Evolutionary conservation across 2,329 filamentous ascomycete genomes (phyloP).

Genomic region (Phaeosphaeriaceae sp.): DNA sequence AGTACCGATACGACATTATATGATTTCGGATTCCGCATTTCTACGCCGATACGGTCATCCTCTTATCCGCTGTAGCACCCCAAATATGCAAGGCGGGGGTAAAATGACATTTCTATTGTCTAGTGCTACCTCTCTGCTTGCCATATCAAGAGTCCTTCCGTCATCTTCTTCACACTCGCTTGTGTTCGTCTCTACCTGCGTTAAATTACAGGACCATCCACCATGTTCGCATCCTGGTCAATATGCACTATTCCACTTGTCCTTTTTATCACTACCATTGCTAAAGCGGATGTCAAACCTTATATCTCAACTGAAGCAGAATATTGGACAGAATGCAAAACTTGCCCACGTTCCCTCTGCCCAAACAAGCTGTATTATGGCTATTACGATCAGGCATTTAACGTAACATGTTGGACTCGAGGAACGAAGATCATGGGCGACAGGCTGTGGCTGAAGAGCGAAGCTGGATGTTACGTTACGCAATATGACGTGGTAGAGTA

Average conservation of each 20-base stretch:
- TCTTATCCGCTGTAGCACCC: neutral
- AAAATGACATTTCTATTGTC: neutral
- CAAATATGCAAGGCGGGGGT: neutral
- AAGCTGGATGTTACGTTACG: slow-evolving; percentile 38
- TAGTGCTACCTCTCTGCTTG: neutral
- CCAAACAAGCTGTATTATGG: slow-evolving; percentile 30
- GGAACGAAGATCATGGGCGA: slow-evolving; percentile 38
- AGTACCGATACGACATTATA: slow-evolving; percentile 6
- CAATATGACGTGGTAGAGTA: slow-evolving; percentile 38
- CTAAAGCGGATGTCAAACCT: slow-evolving; percentile 10
- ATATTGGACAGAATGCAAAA: slow-evolving; percentile 40
- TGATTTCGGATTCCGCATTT: neutral
- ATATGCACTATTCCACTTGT: neutral
- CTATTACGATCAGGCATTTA: slow-evolving; percentile 21
- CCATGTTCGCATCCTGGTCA: slow-evolving; percentile 8
- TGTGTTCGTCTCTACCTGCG: neutral
- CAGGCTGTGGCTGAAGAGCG: slow-evolving; percentile 35
- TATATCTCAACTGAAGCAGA: slow-evolving; percentile 31
- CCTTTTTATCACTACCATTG: neutral
- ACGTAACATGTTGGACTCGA: slow-evolving; percentile 38
- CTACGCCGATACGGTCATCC: slow-evolving; percentile 4
- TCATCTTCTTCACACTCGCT: slow-evolving; percentile 3
- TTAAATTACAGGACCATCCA: neutral
- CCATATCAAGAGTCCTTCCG: neutral
- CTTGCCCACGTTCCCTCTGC: slow-evolving; percentile 37